Evolutionary conservation across 371 early-diverging fungal genomes (phyloP), one percentile per base, ranked within the genome.

Genomic region (Mortierella sp.): DNA sequence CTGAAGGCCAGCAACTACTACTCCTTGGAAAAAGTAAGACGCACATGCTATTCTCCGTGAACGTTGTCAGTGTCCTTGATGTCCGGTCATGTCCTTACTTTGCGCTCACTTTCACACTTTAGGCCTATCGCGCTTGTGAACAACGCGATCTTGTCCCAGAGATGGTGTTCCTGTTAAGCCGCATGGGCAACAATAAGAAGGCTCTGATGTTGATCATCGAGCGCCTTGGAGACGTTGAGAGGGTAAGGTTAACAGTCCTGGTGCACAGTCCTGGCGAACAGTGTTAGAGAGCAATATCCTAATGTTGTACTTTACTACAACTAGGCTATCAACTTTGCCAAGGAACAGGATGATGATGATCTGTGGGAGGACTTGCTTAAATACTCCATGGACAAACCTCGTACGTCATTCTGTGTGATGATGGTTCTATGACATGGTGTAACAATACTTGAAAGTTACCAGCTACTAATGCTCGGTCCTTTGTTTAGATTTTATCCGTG

Each of bases 251-350:
- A 34, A 10, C 34, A 34, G n/a, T 34, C 34, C 10, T 34, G 7
- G 10, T 34, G 34, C 34, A n/a, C n/a, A n/a, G n/a, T n/a, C n/a
- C n/a, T n/a, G n/a, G n/a, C n/a, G n/a, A n/a, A n/a, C n/a, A n/a
- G n/a, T n/a, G n/a, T n/a, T 40, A 40, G 40, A 40, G 8, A 40
- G 40, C 40, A n/a, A n/a, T 60, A 16, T 7, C 8, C n/a, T 39
- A 16, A 47, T 46, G 43, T 21, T 39, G 40, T 10, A 37, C 17
- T 31, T 13, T 40, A 39, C 28, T 37, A 14, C 44, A 2, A 19
- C 31, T 77, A 94, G 87, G 98, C 98, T 0, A 97, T 98, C 62
- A 95, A 96, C 52, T 98, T 97, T 85, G 96, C 96, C 0, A 94
- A 95, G 82, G 96, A 97, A 52, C 97, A 98, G 81, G 93, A 94